Conservation (phyloP, 306 rosid species). For the Fragaria vesca region DNA sequence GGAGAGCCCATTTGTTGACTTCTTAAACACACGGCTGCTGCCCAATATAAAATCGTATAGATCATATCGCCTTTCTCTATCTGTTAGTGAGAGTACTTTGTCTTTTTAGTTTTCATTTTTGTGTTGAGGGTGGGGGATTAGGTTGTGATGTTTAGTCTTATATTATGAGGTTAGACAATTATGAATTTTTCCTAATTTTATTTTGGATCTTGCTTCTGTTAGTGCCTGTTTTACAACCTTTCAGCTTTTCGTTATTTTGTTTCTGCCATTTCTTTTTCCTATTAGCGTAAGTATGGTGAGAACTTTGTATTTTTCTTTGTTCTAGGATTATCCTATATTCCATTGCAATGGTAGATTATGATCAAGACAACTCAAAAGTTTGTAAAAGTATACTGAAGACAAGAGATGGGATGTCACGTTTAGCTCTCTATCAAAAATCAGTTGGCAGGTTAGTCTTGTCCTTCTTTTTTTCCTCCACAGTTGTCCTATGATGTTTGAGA, state of each 20-base stretch:
- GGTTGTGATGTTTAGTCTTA: background rate
- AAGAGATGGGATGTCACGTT: slow-evolving; percentile 66
- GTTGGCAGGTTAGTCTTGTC: slow-evolving; percentile 66
- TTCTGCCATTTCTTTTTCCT: background rate
- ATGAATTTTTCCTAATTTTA: background rate
- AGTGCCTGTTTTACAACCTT: background rate
- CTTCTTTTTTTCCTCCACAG: slow-evolving; percentile 8
- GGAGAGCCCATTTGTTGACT: slow-evolving; percentile 68
- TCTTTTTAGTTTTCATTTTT: background rate
- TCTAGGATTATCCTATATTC: slow-evolving; percentile 84
- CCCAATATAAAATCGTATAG: slow-evolving; percentile 83
- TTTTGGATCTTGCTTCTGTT: background rate
- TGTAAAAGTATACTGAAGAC: slow-evolving; percentile 62
- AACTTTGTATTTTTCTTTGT: slow-evolving; percentile 9
- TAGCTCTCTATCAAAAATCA: slow-evolving; percentile 73
- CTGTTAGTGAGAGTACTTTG: slow-evolving; percentile 45
- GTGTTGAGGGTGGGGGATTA: background rate
- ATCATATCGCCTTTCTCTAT: slow-evolving; percentile 41
- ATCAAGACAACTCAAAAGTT: slow-evolving; percentile 55
- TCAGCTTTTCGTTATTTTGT: background rate
- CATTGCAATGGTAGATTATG: slow-evolving; percentile 74
- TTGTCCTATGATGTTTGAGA: background rate
- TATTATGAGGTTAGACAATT: background rate
- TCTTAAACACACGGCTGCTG: slow-evolving; percentile 72
- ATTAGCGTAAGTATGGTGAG: background rate